A percentile compares a stretch with the other conserved stretches of the same genome.
phyloP scores from a whole-genome alignment of 2,329 filamentous ascomycete species.

The Rugonectria rugulosa region DNA sequence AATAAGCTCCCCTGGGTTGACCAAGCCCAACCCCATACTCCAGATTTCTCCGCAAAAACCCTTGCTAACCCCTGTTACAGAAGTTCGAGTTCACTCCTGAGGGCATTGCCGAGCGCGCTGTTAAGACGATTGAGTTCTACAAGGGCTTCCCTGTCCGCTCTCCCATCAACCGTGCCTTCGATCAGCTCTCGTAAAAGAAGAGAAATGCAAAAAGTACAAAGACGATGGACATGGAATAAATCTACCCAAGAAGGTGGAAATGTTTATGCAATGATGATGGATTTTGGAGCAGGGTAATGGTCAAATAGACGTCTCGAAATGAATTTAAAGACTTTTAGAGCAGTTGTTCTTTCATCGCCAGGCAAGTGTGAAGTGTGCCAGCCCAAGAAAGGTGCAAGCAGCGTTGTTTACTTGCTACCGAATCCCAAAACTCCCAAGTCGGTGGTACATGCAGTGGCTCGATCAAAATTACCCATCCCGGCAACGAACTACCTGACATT shows the following conservation, averaged over 20 bases:
- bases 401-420: background rate
- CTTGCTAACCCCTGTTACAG: conserved; percentile 59
- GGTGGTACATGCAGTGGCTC: too few relatives aligned
- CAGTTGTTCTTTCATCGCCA: conserved; percentile 7
- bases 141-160: conserved; percentile 91
- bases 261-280: conserved; percentile 39
- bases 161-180: conserved; percentile 95
- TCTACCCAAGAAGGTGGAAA: conserved; percentile 26
- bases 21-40: conserved; percentile 10
- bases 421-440: background rate
- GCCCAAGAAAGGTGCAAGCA: background rate
- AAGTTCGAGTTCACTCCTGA: conserved; percentile 99
- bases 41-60: background rate
- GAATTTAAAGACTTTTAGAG: conserved; percentile 36
- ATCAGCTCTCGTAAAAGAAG: conserved; percentile 83
- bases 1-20: conserved; percentile 43
- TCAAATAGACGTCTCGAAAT: conserved; percentile 38
- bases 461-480: background rate
- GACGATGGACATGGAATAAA: conserved; percentile 25
- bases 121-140: conserved; percentile 95
- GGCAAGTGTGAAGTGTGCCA: background rate
- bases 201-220: conserved; percentile 9
- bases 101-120: conserved; percentile 92
- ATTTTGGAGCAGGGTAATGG: conserved; percentile 37
- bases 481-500: background rate